These are phyloP conservation scores for Speleostelium caveatum DNA, from an alignment of 78 protist species.

Conservation along the genomic window DNA sequence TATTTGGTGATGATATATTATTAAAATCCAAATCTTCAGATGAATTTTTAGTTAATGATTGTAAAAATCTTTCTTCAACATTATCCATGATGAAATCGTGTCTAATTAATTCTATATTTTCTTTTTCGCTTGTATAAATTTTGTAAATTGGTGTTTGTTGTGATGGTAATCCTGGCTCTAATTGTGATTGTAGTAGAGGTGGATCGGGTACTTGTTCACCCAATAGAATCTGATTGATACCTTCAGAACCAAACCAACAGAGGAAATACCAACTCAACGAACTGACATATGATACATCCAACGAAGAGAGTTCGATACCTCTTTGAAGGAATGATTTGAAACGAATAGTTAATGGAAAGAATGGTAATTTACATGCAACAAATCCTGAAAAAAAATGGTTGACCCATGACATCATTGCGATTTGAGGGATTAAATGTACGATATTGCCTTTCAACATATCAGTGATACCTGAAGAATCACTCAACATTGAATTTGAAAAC, in stretches of 20 bases:
- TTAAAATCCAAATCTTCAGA: constrained; percentile 6
- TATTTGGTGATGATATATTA: not conserved
- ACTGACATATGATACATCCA: constrained; percentile 90
- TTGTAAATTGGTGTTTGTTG: constrained; percentile 59
- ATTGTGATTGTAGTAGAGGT: constrained; percentile 4
- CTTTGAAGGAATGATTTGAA: constrained; percentile 91
- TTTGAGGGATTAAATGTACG: constrained; percentile 87
- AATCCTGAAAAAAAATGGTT: constrained; percentile 91
- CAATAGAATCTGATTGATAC: constrained; percentile 80
- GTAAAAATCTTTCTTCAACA: constrained; percentile 59
- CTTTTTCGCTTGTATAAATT: constrained; percentile 68
- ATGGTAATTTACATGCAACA: constrained; percentile 85
- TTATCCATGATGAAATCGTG: constrained; percentile 63
- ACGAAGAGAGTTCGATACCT: constrained; percentile 85
- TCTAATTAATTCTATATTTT: constrained; percentile 76
- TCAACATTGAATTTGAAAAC: constrained; percentile 66
- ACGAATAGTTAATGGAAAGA: constrained; percentile 89
- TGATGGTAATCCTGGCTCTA: constrained; percentile 43
- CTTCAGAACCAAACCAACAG: constrained; percentile 90
- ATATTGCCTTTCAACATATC: constrained; percentile 89
- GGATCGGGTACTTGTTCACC: constrained; percentile 38
- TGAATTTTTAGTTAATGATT: constrained; percentile 3
- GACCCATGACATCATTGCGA: constrained; percentile 85
- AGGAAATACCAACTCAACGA: constrained; percentile 89
- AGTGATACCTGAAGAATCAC: constrained; percentile 84